Percentiles rank a stretch among this genome's conserved stretches.
Evolutionary conservation across 176 grass and related monocot genomes (phyloP).

Genomic region (Zea luxurians): DNA sequence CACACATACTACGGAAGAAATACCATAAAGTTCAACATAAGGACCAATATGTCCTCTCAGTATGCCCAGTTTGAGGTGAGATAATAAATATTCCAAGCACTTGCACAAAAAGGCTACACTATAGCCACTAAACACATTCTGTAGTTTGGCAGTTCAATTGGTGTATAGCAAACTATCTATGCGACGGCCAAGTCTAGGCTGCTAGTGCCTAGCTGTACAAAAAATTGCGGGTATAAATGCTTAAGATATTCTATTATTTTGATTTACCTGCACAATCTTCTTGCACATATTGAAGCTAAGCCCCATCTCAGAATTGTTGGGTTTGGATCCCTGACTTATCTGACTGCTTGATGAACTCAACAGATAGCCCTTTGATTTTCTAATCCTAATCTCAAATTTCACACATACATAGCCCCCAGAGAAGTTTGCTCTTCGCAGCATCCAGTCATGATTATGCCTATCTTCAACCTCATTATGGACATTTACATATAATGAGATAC

Average conservation of each 20-base stretch:
- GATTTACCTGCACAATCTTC: conserved; percentile 64
- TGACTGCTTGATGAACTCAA: conserved; percentile 34
- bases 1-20: neutral
- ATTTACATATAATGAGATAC: conserved; percentile 59
- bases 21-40: neutral
- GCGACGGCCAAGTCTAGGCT: neutral
- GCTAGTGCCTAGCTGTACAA: neutral
- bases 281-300: conserved; percentile 92
- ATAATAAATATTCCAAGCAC: neutral
- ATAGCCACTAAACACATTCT: neutral
- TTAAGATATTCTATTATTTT: neutral
- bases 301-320: conserved; percentile 62
- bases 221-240: conserved; percentile 4
- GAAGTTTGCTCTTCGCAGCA: conserved; percentile 63
- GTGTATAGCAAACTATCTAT: neutral
- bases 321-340: conserved; percentile 34
- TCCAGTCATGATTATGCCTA: conserved; percentile 67
- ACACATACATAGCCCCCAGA: conserved; percentile 72
- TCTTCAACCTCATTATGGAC: conserved; percentile 60
- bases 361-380: conserved; percentile 34
- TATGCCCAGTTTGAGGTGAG: neutral
- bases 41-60: neutral
- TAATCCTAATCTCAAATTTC: conserved; percentile 75
- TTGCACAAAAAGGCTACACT: neutral
- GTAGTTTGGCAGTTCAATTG: neutral